A percentile compares a stretch with the other conserved stretches of the same genome.
Evolutionary conservation across 306 rosid species (phyloP).

Genomic region (Cucurbita maxima): DNA sequence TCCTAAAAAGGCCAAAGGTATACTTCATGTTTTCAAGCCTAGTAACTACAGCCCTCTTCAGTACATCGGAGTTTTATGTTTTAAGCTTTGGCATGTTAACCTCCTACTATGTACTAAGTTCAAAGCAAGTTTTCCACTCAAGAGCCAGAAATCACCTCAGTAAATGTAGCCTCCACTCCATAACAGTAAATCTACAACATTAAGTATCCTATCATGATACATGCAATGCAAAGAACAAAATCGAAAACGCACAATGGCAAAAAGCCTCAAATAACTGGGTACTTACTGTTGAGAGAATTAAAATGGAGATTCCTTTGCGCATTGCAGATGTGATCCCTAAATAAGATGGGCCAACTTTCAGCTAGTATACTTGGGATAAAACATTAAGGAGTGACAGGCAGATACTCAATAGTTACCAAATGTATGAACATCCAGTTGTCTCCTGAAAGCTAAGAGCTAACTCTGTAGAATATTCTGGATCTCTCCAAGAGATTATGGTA

Average conservation of each 20-base stretch:
- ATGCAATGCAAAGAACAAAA: not conserved
- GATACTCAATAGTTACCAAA: constrained; percentile 42
- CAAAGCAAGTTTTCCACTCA: not conserved
- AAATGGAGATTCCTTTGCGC: constrained; percentile 83
- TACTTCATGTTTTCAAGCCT: not conserved
- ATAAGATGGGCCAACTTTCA: constrained; percentile 10
- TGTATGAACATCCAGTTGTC: constrained; percentile 71
- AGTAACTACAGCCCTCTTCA: not conserved
- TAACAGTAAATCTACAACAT: not conserved
- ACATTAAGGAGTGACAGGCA: not conserved
- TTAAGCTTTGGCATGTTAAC: not conserved
- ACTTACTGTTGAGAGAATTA: constrained; percentile 74
- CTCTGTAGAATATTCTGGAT: constrained; percentile 79
- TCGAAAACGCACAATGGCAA: not conserved
- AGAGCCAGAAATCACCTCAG: not conserved
- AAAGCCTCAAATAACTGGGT: not conserved
- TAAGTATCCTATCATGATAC: not conserved
- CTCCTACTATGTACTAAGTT: not conserved
- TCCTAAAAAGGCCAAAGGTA: not conserved
- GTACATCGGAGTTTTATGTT: not conserved
- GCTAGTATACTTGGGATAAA: constrained; percentile 14
- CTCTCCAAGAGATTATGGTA: constrained; percentile 95
- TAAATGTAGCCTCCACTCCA: not conserved
- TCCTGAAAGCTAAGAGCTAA: constrained; percentile 97
- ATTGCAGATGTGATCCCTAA: constrained; percentile 78